phyloP scores from a whole-genome alignment of 371 early-diverging fungal genomes.

The Mortierella polycephala region DNA sequence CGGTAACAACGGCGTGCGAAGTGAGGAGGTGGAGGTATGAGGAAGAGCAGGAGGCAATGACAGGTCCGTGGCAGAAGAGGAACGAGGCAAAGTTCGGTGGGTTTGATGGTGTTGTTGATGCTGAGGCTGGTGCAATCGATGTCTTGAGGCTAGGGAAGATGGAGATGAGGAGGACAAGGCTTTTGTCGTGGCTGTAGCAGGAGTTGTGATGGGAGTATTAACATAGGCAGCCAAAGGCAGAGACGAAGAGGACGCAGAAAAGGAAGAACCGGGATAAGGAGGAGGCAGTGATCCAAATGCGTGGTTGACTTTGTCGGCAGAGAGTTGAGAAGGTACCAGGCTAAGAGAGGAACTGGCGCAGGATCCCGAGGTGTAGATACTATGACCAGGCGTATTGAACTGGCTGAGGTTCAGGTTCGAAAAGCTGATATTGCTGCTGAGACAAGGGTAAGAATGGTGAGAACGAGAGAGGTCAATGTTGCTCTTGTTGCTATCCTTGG shows the following conservation, averaged over 20 bases:
- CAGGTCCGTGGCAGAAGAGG: conserved; percentile 11
- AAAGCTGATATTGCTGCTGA: conserved; percentile 23
- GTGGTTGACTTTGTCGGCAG: conserved; percentile 30
- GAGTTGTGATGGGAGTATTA: conserved; percentile 27
- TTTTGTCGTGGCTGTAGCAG: conserved; percentile 12
- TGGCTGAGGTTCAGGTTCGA: conserved; percentile 21
- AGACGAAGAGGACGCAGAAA: conserved; percentile 37
- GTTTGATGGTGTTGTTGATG: neutral
- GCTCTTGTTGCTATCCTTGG: conserved; percentile 35
- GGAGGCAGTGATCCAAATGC: conserved; percentile 50
- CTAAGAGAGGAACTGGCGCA: conserved; percentile 26
- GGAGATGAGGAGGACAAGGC: conserved; percentile 11
- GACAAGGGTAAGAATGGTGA: conserved; percentile 23
- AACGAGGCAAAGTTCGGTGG: conserved; percentile 6
- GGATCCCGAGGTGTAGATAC: conserved; percentile 32
- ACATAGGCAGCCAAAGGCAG: conserved; percentile 34
- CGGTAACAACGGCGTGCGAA: conserved; percentile 18
- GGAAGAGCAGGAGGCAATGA: conserved; percentile 5
- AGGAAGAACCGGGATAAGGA: conserved; percentile 21
- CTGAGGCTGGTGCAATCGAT: conserved; percentile 12
- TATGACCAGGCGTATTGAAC: conserved; percentile 26
- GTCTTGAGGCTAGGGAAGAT: conserved; percentile 14
- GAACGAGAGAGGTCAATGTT: conserved; percentile 34
- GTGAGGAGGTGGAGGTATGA: conserved; percentile 6
- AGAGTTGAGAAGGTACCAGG: conserved; percentile 26